phyloP scores from a whole-genome alignment of 495 filamentous ascomycete genomes.

The Penicillium lagena region DNA sequence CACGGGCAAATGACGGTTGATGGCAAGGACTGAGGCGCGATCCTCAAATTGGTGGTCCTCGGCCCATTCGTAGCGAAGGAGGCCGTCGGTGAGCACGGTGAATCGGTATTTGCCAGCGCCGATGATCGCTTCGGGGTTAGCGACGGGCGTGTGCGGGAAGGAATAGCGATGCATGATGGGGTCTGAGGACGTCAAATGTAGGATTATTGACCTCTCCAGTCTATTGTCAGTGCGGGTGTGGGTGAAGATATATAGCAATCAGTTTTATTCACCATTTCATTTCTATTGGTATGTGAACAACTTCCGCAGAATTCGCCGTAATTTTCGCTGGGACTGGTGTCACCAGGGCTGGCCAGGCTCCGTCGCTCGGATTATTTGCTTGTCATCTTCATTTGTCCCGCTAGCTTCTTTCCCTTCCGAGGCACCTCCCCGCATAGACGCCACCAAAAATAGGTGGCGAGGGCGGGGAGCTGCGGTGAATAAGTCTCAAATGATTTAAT shows the following conservation, averaged over 20 bases:
- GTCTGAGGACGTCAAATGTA: background rate
- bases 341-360: too few species aligned
- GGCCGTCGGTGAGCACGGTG: constrained; percentile 42
- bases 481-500: background rate
- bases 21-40: constrained; percentile 49
- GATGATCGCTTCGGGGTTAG: constrained; percentile 41
- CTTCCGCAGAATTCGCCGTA: background rate
- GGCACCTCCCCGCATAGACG: constrained; percentile 2
- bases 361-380: too few species aligned
- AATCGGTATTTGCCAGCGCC: constrained; percentile 45
- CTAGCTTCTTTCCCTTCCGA: too few species aligned
- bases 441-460: constrained; percentile 1
- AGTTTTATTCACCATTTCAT: too few species aligned
- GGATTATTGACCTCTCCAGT: too few species aligned
- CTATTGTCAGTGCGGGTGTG: too few species aligned
- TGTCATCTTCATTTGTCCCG: too few species aligned
- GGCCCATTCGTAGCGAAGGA: constrained; percentile 54
- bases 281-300: background rate
- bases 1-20: constrained; percentile 40
- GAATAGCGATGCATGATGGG: constrained; percentile 29
- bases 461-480: background rate
- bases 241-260: too few species aligned
- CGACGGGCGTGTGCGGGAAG: constrained; percentile 37
- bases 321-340: constrained; percentile 1
- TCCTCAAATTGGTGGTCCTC: constrained; percentile 50